phyloP scores from a whole-genome alignment of 495 filamentous ascomycete species.

The Aspergillus ostianus region DNA sequence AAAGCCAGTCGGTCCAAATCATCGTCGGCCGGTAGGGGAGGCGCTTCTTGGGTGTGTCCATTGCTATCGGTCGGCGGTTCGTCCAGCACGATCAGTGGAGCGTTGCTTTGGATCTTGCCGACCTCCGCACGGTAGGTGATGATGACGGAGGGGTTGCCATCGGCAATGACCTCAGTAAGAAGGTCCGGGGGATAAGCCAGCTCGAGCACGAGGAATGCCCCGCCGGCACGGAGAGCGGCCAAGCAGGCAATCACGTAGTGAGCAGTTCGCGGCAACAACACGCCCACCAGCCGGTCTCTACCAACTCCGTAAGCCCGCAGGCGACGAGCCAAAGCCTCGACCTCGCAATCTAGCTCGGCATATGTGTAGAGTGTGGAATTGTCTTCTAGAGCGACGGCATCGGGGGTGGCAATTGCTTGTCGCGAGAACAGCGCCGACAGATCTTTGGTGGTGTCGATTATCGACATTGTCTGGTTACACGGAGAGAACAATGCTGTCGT shows the following conservation, averaged over 20 bases:
- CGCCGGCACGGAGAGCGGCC: slow-evolving; percentile 63
- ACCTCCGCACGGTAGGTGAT: slow-evolving; percentile 56
- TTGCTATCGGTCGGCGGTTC: slow-evolving; percentile 38
- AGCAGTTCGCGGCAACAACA: slow-evolving; percentile 63
- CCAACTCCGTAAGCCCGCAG: slow-evolving; percentile 58
- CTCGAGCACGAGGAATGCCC: slow-evolving; percentile 69
- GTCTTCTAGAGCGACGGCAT: slow-evolving; percentile 62
- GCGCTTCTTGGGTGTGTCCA: slow-evolving; percentile 33
- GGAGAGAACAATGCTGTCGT: not conserved
- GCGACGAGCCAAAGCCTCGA: slow-evolving; percentile 50
- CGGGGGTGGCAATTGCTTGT: slow-evolving; percentile 57
- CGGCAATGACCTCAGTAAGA: slow-evolving; percentile 63
- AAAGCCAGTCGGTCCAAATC: slow-evolving; percentile 66
- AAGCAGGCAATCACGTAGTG: slow-evolving; percentile 70
- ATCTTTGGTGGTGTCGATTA: slow-evolving; percentile 63
- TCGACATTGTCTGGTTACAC: slow-evolving; percentile 36
- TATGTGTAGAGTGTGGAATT: slow-evolving; percentile 56
- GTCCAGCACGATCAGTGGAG: slow-evolving; percentile 57
- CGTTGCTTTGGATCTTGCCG: slow-evolving; percentile 52
- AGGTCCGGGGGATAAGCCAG: slow-evolving; percentile 65
- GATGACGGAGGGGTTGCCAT: slow-evolving; percentile 60
- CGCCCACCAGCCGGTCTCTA: slow-evolving; percentile 61
- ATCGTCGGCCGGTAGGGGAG: slow-evolving; percentile 50
- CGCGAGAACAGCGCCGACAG: slow-evolving; percentile 57
- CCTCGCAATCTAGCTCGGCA: slow-evolving; percentile 56